A percentile compares a stretch with the other conserved stretches of the same genome.
Evolutionary conservation across 2,329 filamentous ascomycete genomes (phyloP).

Genomic region (Thermochaetoides dissita): DNA sequence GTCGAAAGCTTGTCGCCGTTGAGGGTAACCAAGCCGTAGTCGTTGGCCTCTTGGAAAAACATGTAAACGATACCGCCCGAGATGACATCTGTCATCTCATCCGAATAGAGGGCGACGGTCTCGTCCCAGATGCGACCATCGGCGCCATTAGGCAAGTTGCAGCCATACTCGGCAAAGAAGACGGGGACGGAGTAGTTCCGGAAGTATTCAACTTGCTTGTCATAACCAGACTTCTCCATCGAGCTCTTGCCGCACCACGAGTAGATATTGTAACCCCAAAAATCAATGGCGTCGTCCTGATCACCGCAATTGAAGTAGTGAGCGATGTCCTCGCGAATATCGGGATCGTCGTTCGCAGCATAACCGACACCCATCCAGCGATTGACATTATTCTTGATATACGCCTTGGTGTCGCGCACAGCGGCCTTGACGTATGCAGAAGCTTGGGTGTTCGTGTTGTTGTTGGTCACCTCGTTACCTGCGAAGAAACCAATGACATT

Average conservation of each 20-base stretch:
- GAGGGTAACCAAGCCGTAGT: conserved; percentile 63
- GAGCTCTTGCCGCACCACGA: conserved; percentile 89
- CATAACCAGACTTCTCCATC: conserved; percentile 65
- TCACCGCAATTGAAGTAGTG: conserved; percentile 90
- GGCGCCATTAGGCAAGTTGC: conserved; percentile 52
- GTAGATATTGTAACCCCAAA: conserved; percentile 99
- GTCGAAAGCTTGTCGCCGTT: conserved; percentile 46
- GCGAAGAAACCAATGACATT: conserved; percentile 97
- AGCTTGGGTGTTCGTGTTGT: conserved; percentile 72
- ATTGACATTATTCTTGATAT: conserved; percentile 71
- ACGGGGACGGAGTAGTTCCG: conserved; percentile 77
- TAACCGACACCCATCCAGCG: conserved; percentile 83
- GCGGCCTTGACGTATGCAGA: conserved; percentile 96
- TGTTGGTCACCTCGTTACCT: conserved; percentile 93
- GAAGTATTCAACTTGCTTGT: conserved; percentile 75
- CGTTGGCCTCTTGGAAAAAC: conserved; percentile 85
- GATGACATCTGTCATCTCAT: conserved; percentile 74
- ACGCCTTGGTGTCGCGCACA: conserved; percentile 87
- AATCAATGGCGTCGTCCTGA: conserved; percentile 60
- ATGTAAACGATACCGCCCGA: conserved; percentile 97
- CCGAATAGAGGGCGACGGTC: conserved; percentile 64
- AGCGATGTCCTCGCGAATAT: conserved; percentile 68
- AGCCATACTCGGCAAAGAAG: conserved; percentile 98
- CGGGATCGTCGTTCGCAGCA: conserved; percentile 82
- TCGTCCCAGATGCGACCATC: conserved; percentile 71